phyloP scores from a whole-genome alignment of 495 filamentous ascomycete species.

The Aspergillus ellipticus region DNA sequence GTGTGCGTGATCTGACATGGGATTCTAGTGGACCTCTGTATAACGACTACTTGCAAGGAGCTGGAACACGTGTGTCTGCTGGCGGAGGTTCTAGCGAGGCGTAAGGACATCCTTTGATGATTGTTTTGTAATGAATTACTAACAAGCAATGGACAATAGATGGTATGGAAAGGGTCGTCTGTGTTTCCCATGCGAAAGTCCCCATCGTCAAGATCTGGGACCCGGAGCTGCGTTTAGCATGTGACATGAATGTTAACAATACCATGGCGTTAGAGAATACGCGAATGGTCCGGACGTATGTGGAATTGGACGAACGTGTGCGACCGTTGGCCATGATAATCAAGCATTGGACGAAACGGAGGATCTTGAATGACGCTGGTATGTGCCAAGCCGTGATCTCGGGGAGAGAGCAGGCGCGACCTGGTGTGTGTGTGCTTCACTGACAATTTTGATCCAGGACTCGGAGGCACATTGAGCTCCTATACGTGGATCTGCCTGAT shows the following conservation, averaged over 20 bases:
- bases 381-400: constrained; percentile 30
- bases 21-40: constrained; percentile 86
- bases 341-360: constrained; percentile 92
- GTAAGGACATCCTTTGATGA: constrained; percentile 50
- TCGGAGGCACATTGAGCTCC: constrained; percentile 92
- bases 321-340: constrained; percentile 91
- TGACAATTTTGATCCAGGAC: constrained; percentile 50
- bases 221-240: constrained; percentile 83
- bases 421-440: neutral
- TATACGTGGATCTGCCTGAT: constrained; percentile 99
- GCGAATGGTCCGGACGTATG: constrained; percentile 96
- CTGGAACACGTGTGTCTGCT: constrained; percentile 84
- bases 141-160: constrained; percentile 48
- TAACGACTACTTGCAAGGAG: constrained; percentile 81
- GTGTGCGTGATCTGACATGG: constrained; percentile 18
- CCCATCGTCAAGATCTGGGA: constrained; percentile 99
- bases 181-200: constrained; percentile 89
- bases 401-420: neutral
- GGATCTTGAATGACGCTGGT: constrained; percentile 95
- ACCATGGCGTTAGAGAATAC: constrained; percentile 92
- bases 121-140: constrained; percentile 2
- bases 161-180: constrained; percentile 94
- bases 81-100: constrained; percentile 75
- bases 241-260: constrained; percentile 99
- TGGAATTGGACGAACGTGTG: constrained; percentile 87